Percentiles rank a stretch among this genome's conserved stretches.
Conservation (phyloP, 2,329 filamentous ascomycete species). For the Xylaria sp. region DNA sequence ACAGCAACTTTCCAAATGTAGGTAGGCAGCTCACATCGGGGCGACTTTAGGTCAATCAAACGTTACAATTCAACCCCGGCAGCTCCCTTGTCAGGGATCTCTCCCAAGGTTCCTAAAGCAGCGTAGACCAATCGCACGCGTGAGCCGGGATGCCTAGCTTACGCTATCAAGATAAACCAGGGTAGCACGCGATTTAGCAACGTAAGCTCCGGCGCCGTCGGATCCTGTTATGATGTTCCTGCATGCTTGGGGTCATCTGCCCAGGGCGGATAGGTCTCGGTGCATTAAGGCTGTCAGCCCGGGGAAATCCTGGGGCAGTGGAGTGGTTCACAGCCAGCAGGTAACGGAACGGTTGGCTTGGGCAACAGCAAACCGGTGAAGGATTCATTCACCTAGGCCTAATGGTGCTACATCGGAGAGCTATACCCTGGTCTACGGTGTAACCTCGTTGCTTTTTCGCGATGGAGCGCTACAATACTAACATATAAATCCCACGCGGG, state of each 20-base stretch:
- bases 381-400: slow-evolving; percentile 24
- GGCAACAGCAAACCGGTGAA: slow-evolving; percentile 3
- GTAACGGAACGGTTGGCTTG: not conserved
- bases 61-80: slow-evolving; percentile 35
- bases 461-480: slow-evolving; percentile 15
- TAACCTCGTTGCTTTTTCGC: slow-evolving; percentile 16
- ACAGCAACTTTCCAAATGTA: slow-evolving; percentile 25
- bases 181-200: slow-evolving; percentile 22
- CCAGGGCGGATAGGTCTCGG: not conserved
- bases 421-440: slow-evolving; percentile 16
- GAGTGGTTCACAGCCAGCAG: not conserved
- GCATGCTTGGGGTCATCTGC: not conserved
- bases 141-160: slow-evolving; percentile 4
- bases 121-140: slow-evolving; percentile 18
- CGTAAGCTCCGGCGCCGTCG: not conserved
- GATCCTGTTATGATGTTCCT: slow-evolving; percentile 14
- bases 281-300: not conserved
- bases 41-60: slow-evolving; percentile 33
- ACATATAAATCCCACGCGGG: slow-evolving; percentile 21
- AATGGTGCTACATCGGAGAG: slow-evolving; percentile 19
- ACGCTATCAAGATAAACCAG: not conserved
- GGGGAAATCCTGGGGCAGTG: not conserved
- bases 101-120: slow-evolving; percentile 3
- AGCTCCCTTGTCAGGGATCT: slow-evolving; percentile 14
- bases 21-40: slow-evolving; percentile 19